Conservation (phyloP, 2,329 filamentous ascomycete species). For the Escovopsis sp. region DNA sequence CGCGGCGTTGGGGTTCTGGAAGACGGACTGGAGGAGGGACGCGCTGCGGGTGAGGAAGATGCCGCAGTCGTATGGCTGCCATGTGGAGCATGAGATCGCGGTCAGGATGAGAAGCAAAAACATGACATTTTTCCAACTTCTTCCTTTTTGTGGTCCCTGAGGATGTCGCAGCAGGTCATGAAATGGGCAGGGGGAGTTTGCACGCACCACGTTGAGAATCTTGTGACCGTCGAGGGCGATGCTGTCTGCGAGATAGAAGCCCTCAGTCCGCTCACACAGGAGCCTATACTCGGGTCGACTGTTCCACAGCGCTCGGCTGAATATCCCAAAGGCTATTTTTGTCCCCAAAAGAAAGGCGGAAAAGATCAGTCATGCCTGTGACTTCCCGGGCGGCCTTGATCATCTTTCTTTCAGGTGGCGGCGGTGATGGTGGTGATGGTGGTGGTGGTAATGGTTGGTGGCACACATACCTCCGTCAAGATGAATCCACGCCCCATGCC, state of each 20-base stretch:
- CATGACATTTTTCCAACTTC: no score
- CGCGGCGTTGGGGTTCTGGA: slow-evolving; percentile 71
- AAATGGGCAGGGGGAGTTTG: neutral
- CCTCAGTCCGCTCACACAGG: slow-evolving; percentile 36
- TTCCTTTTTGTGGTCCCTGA: no score
- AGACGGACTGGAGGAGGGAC: slow-evolving; percentile 43
- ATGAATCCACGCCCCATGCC: slow-evolving; percentile 71
- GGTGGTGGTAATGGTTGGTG: no score
- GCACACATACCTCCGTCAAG: slow-evolving; percentile 53
- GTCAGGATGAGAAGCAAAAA: no score
- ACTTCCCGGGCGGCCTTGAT: no score
- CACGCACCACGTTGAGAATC: slow-evolving; percentile 66
- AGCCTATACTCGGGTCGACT: slow-evolving; percentile 35
- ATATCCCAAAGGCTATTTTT: slow-evolving; percentile 61
- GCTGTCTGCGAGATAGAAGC: slow-evolving; percentile 70
- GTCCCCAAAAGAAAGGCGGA: no score
- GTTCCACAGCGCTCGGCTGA: slow-evolving; percentile 49
- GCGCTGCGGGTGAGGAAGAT: slow-evolving; percentile 67
- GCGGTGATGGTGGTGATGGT: no score
- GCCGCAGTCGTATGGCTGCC: slow-evolving; percentile 84
- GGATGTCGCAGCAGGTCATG: no score
- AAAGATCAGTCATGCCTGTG: no score
- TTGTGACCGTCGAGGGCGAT: slow-evolving; percentile 83
- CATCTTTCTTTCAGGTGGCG: no score
- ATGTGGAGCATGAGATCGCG: no score